These are phyloP conservation scores for Globisporangium acanthophoron DNA, from an alignment of 352 stramenopile species.

Conservation along the genomic window DNA sequence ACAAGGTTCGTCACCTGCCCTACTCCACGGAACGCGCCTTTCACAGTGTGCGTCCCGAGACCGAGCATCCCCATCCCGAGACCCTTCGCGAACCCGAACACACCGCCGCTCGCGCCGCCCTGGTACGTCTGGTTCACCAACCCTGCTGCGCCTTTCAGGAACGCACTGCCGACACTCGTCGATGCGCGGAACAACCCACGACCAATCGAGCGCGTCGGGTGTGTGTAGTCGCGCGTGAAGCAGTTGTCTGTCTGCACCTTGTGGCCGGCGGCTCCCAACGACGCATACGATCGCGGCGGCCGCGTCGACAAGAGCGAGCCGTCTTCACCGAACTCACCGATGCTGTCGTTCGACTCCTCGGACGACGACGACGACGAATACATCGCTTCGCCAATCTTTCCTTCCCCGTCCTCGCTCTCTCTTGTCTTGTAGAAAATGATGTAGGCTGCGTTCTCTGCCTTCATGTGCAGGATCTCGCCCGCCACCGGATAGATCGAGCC, in stretches of 20 bases:
- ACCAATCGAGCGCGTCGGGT: constrained; percentile 74
- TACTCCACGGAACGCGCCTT: constrained; percentile 80
- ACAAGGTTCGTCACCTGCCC: constrained; percentile 85
- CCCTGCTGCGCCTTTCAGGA: constrained; percentile 75
- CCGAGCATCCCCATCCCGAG: constrained; percentile 84
- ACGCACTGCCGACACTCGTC: constrained; percentile 80
- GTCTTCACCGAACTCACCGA: constrained; percentile 35
- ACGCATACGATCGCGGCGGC: constrained; percentile 71
- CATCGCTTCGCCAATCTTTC: constrained; percentile 32
- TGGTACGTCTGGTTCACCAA: constrained; percentile 87
- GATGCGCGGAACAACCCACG: constrained; percentile 76
- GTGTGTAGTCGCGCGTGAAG: constrained; percentile 75
- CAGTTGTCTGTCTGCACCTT: constrained; percentile 86
- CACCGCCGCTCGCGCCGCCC: constrained; percentile 70
- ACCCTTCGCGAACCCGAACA: constrained; percentile 86
- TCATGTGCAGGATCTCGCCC: constrained; percentile 65
- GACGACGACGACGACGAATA: constrained; percentile 44
- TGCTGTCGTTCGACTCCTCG: constrained; percentile 29
- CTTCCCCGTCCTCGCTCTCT: constrained; percentile 31
- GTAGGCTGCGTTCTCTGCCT: constrained; percentile 73
- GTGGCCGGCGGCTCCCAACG: constrained; percentile 73
- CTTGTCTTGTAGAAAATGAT: constrained; percentile 86
- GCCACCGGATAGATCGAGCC: constrained; percentile 65
- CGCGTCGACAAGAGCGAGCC: constrained; percentile 12
- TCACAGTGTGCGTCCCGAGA: constrained; percentile 80